These are phyloP conservation scores for Aspergillus novofumigatus DNA, from an alignment of 2,329 filamentous ascomycete species.

Conservation along the genomic window DNA sequence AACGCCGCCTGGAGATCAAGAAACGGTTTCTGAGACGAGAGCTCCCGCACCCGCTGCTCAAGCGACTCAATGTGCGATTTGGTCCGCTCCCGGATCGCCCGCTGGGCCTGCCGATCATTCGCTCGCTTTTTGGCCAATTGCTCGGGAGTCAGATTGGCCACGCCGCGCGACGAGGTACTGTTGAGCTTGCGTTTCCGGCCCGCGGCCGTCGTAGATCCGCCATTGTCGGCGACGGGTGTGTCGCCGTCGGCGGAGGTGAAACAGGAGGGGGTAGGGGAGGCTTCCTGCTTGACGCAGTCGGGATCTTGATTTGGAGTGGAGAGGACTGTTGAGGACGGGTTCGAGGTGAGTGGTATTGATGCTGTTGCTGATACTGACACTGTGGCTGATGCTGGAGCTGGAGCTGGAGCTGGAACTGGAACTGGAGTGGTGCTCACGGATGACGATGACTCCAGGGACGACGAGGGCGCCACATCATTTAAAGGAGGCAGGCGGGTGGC, in stretches of 20 bases:
- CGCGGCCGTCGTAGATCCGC: conserved; percentile 18
- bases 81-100: conserved; percentile 77
- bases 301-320: conserved; percentile 7
- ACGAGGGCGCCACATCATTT: conserved; percentile 24
- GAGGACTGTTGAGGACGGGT: conserved; percentile 1
- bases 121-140: conserved; percentile 86
- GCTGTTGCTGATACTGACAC: neutral
- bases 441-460: conserved; percentile 17
- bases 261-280: conserved; percentile 23
- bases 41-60: conserved; percentile 67
- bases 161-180: conserved; percentile 59
- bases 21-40: conserved; percentile 76
- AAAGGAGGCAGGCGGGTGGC: conserved; percentile 26
- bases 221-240: conserved; percentile 14
- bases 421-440: conserved; percentile 5
- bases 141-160: conserved; percentile 80
- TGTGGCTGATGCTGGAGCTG: neutral
- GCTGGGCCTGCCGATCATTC: conserved; percentile 84
- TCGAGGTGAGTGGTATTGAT: neutral
- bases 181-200: conserved; percentile 42
- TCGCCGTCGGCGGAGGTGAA: conserved; percentile 22
- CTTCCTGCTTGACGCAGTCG: conserved; percentile 21
- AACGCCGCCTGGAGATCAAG: conserved; percentile 75
- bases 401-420: neutral
- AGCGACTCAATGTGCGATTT: conserved; percentile 73